phyloP scores from a whole-genome alignment of 2,329 filamentous ascomycete species.

The Graphiopsis chlorocephala region DNA sequence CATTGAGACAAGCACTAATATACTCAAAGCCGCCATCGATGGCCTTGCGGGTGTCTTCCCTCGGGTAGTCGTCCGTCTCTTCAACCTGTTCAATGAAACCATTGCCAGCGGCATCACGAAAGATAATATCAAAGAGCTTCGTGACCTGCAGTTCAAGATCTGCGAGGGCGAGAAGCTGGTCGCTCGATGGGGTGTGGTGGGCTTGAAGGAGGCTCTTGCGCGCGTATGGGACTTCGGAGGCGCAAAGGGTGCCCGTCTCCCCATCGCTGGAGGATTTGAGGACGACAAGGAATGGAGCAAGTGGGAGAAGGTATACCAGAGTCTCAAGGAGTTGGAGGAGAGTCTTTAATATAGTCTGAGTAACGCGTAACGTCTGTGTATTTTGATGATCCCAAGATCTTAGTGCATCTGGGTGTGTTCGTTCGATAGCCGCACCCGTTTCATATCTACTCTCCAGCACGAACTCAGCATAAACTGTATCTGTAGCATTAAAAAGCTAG shows the following conservation, averaged over 20 bases:
- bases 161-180: slow-evolving; percentile 62
- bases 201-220: slow-evolving; percentile 63
- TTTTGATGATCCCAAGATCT: background rate
- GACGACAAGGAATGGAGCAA: slow-evolving; percentile 57
- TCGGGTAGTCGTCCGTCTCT: slow-evolving; percentile 58
- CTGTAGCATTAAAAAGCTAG: background rate
- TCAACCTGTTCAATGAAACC: slow-evolving; percentile 46
- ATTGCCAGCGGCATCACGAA: slow-evolving; percentile 42
- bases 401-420: background rate
- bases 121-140: slow-evolving; percentile 48
- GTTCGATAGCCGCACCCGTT: background rate
- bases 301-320: slow-evolving; percentile 48
- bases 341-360: slow-evolving; percentile 17
- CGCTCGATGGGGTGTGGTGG: slow-evolving; percentile 59
- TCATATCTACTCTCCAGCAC: background rate
- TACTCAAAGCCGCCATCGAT: slow-evolving; percentile 57
- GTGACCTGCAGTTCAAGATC: slow-evolving; percentile 59
- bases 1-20: background rate
- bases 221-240: slow-evolving; percentile 60
- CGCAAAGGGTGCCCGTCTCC: slow-evolving; percentile 58
- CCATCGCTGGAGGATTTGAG: slow-evolving; percentile 57
- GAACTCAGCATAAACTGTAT: background rate
- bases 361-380: background rate
- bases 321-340: slow-evolving; percentile 46
- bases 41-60: slow-evolving; percentile 65